Conservation (phyloP, 192 early-diverging fungal species). For the Spizellomyces punctatus region DNA sequence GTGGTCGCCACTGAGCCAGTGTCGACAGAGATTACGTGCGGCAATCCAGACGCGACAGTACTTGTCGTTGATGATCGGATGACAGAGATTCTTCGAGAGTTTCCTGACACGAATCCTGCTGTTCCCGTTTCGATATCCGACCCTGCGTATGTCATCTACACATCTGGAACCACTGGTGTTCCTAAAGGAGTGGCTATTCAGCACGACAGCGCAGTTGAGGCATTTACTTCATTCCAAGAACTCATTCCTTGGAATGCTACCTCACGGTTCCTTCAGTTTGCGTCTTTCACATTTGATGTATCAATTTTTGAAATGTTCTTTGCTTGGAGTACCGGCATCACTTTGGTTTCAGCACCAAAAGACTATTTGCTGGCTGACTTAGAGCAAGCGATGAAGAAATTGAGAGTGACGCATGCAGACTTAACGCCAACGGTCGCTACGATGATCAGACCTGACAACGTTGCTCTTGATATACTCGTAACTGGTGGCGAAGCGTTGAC, state of each 20-base stretch:
- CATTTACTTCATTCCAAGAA: neutral
- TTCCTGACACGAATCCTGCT: conserved; percentile 1
- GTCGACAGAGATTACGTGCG: neutral
- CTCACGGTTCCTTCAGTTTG: neutral
- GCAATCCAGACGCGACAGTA: neutral
- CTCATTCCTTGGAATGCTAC: neutral
- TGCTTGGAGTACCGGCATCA: conserved; percentile 16
- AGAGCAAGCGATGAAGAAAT: neutral
- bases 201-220: neutral
- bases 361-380: conserved; percentile 24
- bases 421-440: conserved; percentile 22
- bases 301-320: conserved; percentile 13
- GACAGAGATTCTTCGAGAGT: neutral
- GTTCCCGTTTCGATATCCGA: neutral
- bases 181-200: conserved; percentile 15
- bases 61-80: neutral
- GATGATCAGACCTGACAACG: conserved; percentile 10
- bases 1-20: neutral
- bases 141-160: conserved; percentile 22
- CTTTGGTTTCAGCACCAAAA: conserved; percentile 19
- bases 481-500: conserved; percentile 29
- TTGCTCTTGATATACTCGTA: conserved; percentile 19
- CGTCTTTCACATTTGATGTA: conserved; percentile 10
- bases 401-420: conserved; percentile 24
- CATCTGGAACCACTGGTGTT: conserved; percentile 15